Conservation (phyloP, 306 rosid species). For the Nissolia schottii region DNA sequence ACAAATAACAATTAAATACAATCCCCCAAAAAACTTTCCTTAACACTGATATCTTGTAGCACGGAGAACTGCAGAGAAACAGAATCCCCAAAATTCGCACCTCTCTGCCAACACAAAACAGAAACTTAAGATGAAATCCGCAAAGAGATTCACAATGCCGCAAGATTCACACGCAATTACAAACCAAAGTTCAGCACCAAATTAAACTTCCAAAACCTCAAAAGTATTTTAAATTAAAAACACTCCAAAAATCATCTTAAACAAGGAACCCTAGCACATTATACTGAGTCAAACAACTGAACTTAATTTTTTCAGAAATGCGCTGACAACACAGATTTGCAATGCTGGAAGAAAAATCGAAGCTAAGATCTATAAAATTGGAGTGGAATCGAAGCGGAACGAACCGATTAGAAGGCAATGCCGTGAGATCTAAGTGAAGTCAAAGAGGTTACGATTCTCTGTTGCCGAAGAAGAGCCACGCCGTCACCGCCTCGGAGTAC, state of each 20-base stretch:
- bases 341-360: not conserved
- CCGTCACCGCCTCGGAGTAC: not conserved
- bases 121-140: not conserved
- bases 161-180: not conserved
- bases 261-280: not conserved
- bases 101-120: not conserved
- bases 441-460: not conserved
- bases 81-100: not conserved
- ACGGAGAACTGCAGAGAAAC: not conserved
- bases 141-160: not conserved
- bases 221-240: not conserved
- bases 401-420: slow-evolving; percentile 31
- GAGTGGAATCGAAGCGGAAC: not conserved
- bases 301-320: not conserved
- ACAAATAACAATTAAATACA: not conserved
- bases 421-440: not conserved
- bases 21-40: not conserved
- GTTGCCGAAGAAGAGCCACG: not conserved
- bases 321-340: not conserved
- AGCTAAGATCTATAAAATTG: slow-evolving; percentile 41
- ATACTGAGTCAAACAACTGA: not conserved
- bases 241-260: not conserved
- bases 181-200: not conserved
- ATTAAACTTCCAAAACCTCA: not conserved
- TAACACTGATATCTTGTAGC: not conserved